Percentiles rank a stretch among this genome's conserved stretches.
These are phyloP conservation scores for Scheffersomyces segobiensis DNA, from an alignment of 1,139 yeast genomes.

Conservation along the genomic window DNA sequence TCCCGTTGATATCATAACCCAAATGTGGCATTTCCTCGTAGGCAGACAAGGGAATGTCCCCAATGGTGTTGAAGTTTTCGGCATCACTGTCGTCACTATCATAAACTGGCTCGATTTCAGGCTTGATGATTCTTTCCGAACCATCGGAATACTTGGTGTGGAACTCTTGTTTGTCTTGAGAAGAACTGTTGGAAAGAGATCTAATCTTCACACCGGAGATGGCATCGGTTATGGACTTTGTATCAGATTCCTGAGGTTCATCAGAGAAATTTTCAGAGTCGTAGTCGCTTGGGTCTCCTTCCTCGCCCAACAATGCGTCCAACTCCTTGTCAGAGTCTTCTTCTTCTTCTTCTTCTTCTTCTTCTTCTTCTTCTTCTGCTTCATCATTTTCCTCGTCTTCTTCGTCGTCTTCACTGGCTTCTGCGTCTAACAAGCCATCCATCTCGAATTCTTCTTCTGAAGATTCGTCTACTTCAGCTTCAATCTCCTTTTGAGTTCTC, in stretches of 20 bases:
- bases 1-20: slow-evolving; percentile 96
- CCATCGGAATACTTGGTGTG: slow-evolving; percentile 77
- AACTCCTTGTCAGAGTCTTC: slow-evolving; percentile 64
- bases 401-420: slow-evolving; percentile 24
- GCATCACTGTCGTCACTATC: slow-evolving; percentile 91
- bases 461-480: slow-evolving; percentile 24
- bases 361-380: slow-evolving; percentile 31
- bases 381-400: slow-evolving; percentile 27
- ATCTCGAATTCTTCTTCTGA: slow-evolving; percentile 33
- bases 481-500: slow-evolving; percentile 15
- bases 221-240: slow-evolving; percentile 53
- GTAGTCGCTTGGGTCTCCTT: slow-evolving; percentile 37
- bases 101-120: slow-evolving; percentile 89
- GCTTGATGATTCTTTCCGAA: slow-evolving; percentile 68
- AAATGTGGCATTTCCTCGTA: slow-evolving; percentile 97
- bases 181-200: slow-evolving; percentile 42
- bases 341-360: slow-evolving; percentile 29
- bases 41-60: slow-evolving; percentile 88
- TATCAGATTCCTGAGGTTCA: slow-evolving; percentile 47
- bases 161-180: slow-evolving; percentile 27
- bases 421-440: slow-evolving; percentile 27
- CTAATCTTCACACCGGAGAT: slow-evolving; percentile 54
- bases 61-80: slow-evolving; percentile 85
- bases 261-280: slow-evolving; percentile 47
- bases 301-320: slow-evolving; percentile 56